Base-by-base conservation (phyloP, 1,139 yeast genomes). In the Pichiaceae sp. region DNA sequence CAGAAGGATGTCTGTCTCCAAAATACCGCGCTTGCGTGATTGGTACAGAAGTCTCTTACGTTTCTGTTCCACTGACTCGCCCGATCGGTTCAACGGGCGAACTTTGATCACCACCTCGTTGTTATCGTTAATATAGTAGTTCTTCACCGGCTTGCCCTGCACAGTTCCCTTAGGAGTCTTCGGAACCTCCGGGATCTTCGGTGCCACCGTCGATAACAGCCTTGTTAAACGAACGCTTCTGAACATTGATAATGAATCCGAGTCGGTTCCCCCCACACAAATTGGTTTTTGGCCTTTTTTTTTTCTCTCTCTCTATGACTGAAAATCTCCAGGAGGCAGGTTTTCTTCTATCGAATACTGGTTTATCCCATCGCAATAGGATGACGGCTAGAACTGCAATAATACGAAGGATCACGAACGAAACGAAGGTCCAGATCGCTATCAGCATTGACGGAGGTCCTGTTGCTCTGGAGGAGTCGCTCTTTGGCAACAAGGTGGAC, bases 21-120 rank as follows among this genome's bases (percentile, higher is more conserved):
- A 69, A 39, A 91, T 91, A 29, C 99, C 99, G 57, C 99, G 75
- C 61, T 93, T 91, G 44, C 99, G 72, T 34, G 94, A 80, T 59
- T 91, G 98, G 59, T 93, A 91, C 3, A 84, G 65, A 52, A 91
- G 65, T 45, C 99, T 72, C 8, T 96, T 95, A 48, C 91, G 72
- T 62, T 85, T 85, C 37, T 72, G 71, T 32, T 83, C 87, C 4
- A 75, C 59, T n/a, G 76, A 59, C 60, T 91, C 99, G 41, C 81
- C 80, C 4, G 66, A 64, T 48, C 96, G 72, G 42, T 78, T 73
- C 41, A 85, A 67, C 4, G 96, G 96, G 49, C 75, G 71, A 40
- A 89, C 81, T 49, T 75, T 72, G 57, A 78, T 68, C 25, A 50
- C 54, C 12, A 70, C 46, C 24, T 64, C 63, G 26, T 59, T 54